Evolutionary conservation across 176 grass and related monocot genomes (phyloP), one percentile per base, ranked within the genome.

Genomic region (Musa itinerans): DNA sequence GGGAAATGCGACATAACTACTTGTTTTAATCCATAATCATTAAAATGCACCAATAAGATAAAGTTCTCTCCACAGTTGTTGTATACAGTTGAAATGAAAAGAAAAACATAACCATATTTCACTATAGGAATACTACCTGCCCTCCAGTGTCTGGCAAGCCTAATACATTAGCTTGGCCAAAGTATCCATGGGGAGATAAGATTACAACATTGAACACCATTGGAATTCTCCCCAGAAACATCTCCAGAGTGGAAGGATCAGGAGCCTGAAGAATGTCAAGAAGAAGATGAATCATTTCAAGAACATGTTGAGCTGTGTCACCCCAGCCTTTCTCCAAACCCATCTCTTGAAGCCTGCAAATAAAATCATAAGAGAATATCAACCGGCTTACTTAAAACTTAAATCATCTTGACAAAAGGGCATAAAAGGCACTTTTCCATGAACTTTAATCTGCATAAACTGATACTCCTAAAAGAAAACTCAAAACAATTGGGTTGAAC

Each of bases 201-300:
- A 99, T 86, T 24, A 94, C 95, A 76, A 99, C 95, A 74, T 92
- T 94, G 83, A 99, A 99, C 73, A 99, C 92, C 95, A 99, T 99
- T 11, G 95, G 90, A 34, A 99, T 86, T 64, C 90, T 90, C 66
- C 95, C 95, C 22, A 99, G 88, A 84, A 99, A 99, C 51, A 54
- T 91, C 75, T 99, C 95, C 21, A 99, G 79, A 34, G 88, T 91
- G 29, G 90, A 89, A 63, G 95, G 95, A 80, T 99, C 95, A 63
- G 95, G 95, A 0, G 95, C 95, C 64, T 99, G 95, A 69, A 99
- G 83, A 71, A 99, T 73, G 74, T 99, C 95, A 76, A 94, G 64
- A 76, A 99, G 89, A 73, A 99, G 90, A 85, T 89, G 90, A 65
- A 99, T 86, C 95, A 92, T 99, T 79, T 99, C 88, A 66, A 99